Evolutionary conservation across 2,329 filamentous ascomycete species (phyloP).

Genomic region (Cladosporium sphaerospermum): DNA sequence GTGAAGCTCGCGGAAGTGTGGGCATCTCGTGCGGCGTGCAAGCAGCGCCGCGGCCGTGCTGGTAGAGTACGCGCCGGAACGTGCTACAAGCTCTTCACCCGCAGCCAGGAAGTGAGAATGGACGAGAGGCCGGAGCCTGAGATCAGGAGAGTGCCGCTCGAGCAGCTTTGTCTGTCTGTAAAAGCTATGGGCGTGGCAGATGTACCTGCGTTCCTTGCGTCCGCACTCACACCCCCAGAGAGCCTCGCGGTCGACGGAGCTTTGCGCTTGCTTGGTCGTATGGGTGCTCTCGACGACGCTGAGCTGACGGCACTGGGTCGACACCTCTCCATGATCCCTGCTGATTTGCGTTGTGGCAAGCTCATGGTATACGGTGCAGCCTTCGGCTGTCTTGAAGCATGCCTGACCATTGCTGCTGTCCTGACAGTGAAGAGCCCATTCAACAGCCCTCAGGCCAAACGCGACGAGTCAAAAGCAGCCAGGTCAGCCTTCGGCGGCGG

Average conservation of each 20-base stretch:
- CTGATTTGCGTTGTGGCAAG: constrained; percentile 87
- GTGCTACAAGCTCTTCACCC: constrained; percentile 94
- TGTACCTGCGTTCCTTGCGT: constrained; percentile 71
- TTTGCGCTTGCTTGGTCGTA: constrained; percentile 67
- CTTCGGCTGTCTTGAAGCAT: constrained; percentile 85
- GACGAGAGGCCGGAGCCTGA: constrained; percentile 83
- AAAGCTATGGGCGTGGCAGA: constrained; percentile 89
- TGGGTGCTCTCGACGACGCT: constrained; percentile 82
- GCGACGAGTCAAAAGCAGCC: constrained; percentile 74
- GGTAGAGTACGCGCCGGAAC: constrained; percentile 85
- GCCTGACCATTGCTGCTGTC: constrained; percentile 82
- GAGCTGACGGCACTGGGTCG: constrained; percentile 85
- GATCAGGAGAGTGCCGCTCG: constrained; percentile 84
- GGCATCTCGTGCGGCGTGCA: constrained; percentile 89
- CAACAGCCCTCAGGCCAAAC: constrained; percentile 71
- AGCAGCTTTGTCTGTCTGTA: constrained; percentile 90
- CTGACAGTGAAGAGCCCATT: constrained; percentile 88
- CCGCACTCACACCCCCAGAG: constrained; percentile 84
- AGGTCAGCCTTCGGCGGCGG: constrained; percentile 64
- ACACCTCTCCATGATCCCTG: constrained; percentile 91
- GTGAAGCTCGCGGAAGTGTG: constrained; percentile 89
- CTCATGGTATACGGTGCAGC: constrained; percentile 92
- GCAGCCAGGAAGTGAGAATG: constrained; percentile 79
- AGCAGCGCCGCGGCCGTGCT: constrained; percentile 86
- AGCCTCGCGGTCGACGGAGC: constrained; percentile 80